Evolutionary conservation across 2,329 filamentous ascomycete species (phyloP), one percentile per base, ranked within the genome.

Genomic region (Cladosporium sp.): DNA sequence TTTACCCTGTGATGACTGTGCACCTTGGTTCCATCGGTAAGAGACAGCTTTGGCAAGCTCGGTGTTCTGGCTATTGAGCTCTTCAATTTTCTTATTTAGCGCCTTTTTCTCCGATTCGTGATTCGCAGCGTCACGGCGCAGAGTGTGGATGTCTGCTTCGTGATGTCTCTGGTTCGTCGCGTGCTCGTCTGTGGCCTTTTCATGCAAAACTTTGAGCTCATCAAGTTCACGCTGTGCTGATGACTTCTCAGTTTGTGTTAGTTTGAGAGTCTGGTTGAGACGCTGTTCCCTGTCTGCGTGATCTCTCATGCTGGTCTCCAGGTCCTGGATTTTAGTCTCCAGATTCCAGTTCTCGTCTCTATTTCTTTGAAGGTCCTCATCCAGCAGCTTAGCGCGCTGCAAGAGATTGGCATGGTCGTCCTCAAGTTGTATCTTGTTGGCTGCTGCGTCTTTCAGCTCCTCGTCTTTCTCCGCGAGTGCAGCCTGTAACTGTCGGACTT

Each of bases 291-390:
- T 85, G 63, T 93, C 90, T 12, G 83, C 75, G 1, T 86, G 80
- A 40, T 95, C 88, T 64, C 84, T 88, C 55, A 86, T 79, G 13
- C 80, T 77, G 7, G 85, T 79, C 46, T 86, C 78, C 36, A 92
- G 75, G 55, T 97, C 91, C 61, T 95, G 93, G 18, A 94, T 79
- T 60, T 90, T 88, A 0, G 91, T 95, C 69, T 98, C 93, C 32
- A 98, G 78, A 55, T 87, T 92, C 93, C 93, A 98, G 67, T 97
- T 98, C 69, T 97, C 93, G 63, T 98, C 93, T 71, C 96, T 97
- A 73, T 95, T 95, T 46, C 88, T 85, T 62, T 94, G 86, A 67
- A 98, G 93, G 65, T 87, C 95, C 69, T 98, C 93, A 60, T 96
- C 91, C 35, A 96, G 75, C 6, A 80, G 79, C 63, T 88, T 86